phyloP scores from a whole-genome alignment of 2,329 filamentous ascomycete genomes.

The Talaromyces sp. region DNA sequence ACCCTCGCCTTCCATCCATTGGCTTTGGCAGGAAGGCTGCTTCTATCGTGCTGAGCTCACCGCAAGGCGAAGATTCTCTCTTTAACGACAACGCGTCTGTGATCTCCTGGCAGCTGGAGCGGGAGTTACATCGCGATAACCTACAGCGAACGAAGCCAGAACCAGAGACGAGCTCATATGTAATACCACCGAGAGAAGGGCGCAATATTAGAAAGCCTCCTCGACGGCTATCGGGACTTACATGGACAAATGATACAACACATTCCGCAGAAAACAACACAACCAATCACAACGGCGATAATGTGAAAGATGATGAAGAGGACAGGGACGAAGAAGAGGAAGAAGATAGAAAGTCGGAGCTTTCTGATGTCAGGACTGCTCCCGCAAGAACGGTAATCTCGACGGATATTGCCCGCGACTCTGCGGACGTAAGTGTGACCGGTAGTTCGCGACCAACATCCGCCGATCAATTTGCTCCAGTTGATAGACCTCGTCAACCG shows the following conservation, averaged over 20 bases:
- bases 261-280: neutral
- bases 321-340: conserved; percentile 12
- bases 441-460: conserved; percentile 1
- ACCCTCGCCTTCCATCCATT: conserved; percentile 12
- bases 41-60: conserved; percentile 20
- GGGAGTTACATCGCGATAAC: conserved; percentile 35
- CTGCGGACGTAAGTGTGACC: conserved; percentile 4
- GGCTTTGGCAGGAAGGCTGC: conserved; percentile 14
- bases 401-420: neutral
- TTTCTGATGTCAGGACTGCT: conserved; percentile 1
- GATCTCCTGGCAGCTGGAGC: conserved; percentile 34
- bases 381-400: conserved; percentile 14
- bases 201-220: conserved; percentile 36
- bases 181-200: conserved; percentile 23
- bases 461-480: neutral
- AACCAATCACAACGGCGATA: conserved; percentile 29
- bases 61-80: conserved; percentile 22
- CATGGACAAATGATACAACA: conserved; percentile 13
- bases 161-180: conserved; percentile 24
- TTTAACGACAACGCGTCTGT: conserved; percentile 32
- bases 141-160: conserved; percentile 33
- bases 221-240: conserved; percentile 26
- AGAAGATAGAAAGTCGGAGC: neutral
- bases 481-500: conserved; percentile 8
- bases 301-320: conserved; percentile 10